Conservation (phyloP, 148 eudicot genomes). For the Heliamphora exappendiculata region DNA sequence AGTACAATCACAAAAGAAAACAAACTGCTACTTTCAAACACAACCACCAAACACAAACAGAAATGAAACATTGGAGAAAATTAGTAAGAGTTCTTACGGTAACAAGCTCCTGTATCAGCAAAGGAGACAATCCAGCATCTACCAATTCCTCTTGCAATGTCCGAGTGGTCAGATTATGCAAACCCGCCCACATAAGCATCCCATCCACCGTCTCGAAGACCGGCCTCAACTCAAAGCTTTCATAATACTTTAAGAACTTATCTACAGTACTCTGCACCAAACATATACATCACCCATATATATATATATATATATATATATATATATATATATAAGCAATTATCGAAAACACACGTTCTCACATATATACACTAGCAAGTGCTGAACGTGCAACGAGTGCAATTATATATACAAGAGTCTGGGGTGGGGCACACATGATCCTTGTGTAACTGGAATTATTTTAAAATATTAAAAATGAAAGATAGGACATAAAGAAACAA, state of each 20-base stretch:
- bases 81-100: neutral
- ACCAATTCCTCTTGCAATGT: constrained; percentile 62
- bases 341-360: too few species aligned
- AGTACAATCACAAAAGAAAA: neutral
- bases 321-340: too few species aligned
- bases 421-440: too few species aligned
- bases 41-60: neutral
- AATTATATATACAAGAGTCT: too few species aligned
- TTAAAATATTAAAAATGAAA: too few species aligned
- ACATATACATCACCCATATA: neutral
- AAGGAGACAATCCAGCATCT: constrained; percentile 62
- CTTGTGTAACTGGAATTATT: too few species aligned
- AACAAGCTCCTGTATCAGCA: constrained; percentile 68
- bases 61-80: neutral
- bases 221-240: constrained; percentile 45
- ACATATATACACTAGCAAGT: too few species aligned
- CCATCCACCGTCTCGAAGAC: constrained; percentile 70
- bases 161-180: constrained; percentile 57
- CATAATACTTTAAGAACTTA: constrained; percentile 1
- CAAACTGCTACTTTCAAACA: neutral
- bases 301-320: too few species aligned
- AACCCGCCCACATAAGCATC: constrained; percentile 89
- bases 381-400: too few species aligned
- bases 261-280: neutral
- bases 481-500: too few species aligned